phyloP scores from a whole-genome alignment of 352 stramenopile genomes.

The Pythium phragmitis region DNA sequence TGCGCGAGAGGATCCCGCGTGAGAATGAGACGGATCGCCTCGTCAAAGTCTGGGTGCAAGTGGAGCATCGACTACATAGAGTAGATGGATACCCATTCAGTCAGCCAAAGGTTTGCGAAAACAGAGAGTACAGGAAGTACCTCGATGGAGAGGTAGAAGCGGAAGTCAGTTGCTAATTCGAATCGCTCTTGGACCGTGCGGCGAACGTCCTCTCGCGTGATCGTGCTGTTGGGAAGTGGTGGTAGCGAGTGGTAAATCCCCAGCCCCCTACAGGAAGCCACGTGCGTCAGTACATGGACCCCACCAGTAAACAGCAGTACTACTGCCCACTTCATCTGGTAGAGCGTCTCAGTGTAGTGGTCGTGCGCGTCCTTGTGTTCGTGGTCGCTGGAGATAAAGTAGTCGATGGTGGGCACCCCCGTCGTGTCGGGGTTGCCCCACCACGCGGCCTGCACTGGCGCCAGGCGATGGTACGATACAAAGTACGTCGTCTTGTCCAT shows the following conservation, averaged over 20 bases:
- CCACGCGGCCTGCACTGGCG: constrained; percentile 68
- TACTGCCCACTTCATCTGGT: constrained; percentile 56
- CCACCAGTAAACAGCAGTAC: neutral
- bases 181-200: constrained; percentile 56
- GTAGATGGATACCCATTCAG: neutral
- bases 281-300: constrained; percentile 2
- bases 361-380: constrained; percentile 44
- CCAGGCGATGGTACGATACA: constrained; percentile 61
- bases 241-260: constrained; percentile 60
- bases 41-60: constrained; percentile 74
- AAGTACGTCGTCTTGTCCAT: constrained; percentile 83
- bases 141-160: constrained; percentile 66
- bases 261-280: constrained; percentile 40
- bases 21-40: constrained; percentile 45
- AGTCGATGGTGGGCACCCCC: constrained; percentile 64
- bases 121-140: constrained; percentile 27
- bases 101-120: neutral
- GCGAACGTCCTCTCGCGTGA: constrained; percentile 45
- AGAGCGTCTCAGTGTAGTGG: constrained; percentile 63
- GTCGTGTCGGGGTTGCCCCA: constrained; percentile 77
- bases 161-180: constrained; percentile 45
- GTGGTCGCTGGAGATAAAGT: constrained; percentile 64
- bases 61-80: constrained; percentile 58
- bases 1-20: constrained; percentile 44
- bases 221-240: constrained; percentile 36